phyloP scores from a whole-genome alignment of 2,329 filamentous ascomycete species.

The Myriosclerotinia curreyana region DNA sequence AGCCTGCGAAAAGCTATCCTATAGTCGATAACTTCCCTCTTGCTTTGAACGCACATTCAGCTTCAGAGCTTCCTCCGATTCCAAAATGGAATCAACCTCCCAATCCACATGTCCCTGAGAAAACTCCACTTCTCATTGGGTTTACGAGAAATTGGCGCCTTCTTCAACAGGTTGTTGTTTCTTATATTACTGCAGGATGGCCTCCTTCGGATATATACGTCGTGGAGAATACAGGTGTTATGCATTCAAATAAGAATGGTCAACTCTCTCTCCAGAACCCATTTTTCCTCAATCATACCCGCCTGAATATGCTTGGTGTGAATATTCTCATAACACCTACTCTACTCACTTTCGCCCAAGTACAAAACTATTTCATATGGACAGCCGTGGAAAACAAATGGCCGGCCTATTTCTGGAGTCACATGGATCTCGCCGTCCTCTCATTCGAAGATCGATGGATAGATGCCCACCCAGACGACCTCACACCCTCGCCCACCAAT shows the following conservation, averaged over 20 bases:
- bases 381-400: conserved; percentile 46
- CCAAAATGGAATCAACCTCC: conserved; percentile 48
- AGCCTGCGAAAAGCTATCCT: conserved; percentile 23
- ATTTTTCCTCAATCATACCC: conserved; percentile 53
- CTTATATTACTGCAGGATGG: conserved; percentile 59
- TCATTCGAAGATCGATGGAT: conserved; percentile 42
- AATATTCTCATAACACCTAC: conserved; percentile 51
- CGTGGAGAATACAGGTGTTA: conserved; percentile 57
- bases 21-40: conserved; percentile 36
- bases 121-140: conserved; percentile 56
- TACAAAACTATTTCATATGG: conserved; percentile 53
- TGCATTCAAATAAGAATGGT: conserved; percentile 50
- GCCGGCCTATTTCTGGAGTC: conserved; percentile 55
- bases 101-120: conserved; percentile 41
- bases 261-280: conserved; percentile 53
- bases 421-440: conserved; percentile 52
- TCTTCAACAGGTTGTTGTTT: conserved; percentile 54
- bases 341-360: conserved; percentile 52
- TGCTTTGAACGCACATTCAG: conserved; percentile 29
- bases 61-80: conserved; percentile 42
- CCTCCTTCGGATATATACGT: conserved; percentile 55
- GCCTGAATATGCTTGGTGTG: conserved; percentile 51
- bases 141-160: conserved; percentile 57
- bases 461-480: conserved; percentile 5
- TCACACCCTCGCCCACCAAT: neutral